These are phyloP conservation scores for Globisporangium paroecandrum DNA, from an alignment of 352 stramenopile species.

Conservation along the genomic window DNA sequence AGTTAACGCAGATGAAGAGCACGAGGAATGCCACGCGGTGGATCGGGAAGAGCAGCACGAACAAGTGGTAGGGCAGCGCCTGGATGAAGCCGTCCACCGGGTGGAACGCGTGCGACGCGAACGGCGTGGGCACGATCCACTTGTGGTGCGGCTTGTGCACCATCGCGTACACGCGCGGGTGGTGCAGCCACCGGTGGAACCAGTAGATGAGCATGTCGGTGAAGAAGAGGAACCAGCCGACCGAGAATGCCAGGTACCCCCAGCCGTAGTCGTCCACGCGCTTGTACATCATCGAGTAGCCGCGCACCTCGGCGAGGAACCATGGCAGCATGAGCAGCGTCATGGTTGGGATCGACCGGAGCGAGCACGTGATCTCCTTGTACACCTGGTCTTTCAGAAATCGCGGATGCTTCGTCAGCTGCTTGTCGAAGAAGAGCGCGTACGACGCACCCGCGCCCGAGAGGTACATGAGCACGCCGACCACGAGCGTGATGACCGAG, in stretches of 20 bases:
- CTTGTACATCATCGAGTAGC: constrained; percentile 51
- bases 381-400: constrained; percentile 62
- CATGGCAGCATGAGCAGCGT: constrained; percentile 55
- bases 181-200: constrained; percentile 72
- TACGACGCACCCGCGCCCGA: constrained; percentile 44
- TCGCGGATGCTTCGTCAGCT: constrained; percentile 57
- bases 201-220: constrained; percentile 83
- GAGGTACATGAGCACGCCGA: constrained; percentile 61
- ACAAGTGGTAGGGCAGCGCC: constrained; percentile 65
- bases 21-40: constrained; percentile 56
- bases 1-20: constrained; percentile 63
- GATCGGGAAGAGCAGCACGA: constrained; percentile 61
- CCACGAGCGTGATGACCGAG: constrained; percentile 44
- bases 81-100: constrained; percentile 71
- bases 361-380: constrained; percentile 47
- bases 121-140: constrained; percentile 68
- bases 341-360: constrained; percentile 65
- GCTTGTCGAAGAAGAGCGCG: constrained; percentile 60
- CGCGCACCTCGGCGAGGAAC: constrained; percentile 62
- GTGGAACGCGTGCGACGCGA: constrained; percentile 72
- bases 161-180: constrained; percentile 53
- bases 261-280: constrained; percentile 38
- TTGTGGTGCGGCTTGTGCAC: constrained; percentile 80
- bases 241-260: constrained; percentile 38
- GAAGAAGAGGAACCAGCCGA: constrained; percentile 63